Conservation (phyloP, 176 grass and related monocot genomes). For the Eleusine indica region DNA sequence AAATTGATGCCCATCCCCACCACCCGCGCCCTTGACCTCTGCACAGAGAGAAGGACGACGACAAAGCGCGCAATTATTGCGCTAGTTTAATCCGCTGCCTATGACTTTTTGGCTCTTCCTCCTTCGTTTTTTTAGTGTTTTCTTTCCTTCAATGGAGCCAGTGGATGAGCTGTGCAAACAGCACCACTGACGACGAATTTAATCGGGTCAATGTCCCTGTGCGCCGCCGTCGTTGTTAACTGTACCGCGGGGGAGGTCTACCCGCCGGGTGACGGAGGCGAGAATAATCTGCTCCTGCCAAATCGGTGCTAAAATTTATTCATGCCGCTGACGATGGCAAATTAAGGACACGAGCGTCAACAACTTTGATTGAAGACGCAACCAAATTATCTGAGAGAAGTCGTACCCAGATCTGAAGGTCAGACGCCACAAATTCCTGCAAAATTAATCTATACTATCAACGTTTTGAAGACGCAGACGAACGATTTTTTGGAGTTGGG, state of each 20-base stretch:
- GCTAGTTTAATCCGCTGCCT: constrained; percentile 17
- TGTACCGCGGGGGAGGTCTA: not conserved
- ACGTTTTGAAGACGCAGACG: not conserved
- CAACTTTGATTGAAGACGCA: not conserved
- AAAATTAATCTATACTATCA: too few species aligned
- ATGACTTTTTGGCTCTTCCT: constrained; percentile 31
- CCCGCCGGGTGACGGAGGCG: not conserved
- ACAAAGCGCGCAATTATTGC: constrained; percentile 33
- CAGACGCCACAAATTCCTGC: not conserved
- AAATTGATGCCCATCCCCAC: constrained; percentile 2
- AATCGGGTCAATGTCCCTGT: constrained; percentile 30
- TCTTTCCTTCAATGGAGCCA: not conserved
- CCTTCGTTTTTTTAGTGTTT: not conserved
- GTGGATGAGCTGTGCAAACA: not conserved
- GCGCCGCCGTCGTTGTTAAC: constrained; percentile 15
- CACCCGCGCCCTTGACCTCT: constrained; percentile 39
- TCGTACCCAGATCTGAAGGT: not conserved
- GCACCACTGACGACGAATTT: not conserved
- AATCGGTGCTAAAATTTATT: not conserved
- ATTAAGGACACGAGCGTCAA: not conserved
- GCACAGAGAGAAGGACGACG: constrained; percentile 14
- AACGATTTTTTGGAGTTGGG: not conserved
- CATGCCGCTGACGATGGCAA: not conserved
- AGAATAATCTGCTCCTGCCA: not conserved
- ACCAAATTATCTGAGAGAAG: not conserved